Conservation (phyloP, 768 basidiomycete species). For the Boletus reticuloceps region DNA sequence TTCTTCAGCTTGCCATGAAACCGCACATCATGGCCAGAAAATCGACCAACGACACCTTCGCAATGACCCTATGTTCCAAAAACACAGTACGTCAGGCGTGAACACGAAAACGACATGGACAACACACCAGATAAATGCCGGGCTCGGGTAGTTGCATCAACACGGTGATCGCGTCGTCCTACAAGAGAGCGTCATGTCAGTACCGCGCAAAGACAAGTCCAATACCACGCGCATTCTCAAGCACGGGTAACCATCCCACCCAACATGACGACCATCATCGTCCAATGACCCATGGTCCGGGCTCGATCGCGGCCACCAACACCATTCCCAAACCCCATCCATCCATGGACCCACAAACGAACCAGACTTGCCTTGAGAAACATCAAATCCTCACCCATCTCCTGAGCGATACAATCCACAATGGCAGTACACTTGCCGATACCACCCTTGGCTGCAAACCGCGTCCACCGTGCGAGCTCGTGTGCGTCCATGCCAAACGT, state of each 20-base stretch:
- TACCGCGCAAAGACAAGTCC: neutral
- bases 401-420: conserved; percentile 74
- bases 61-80: conserved; percentile 67
- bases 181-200: conserved; percentile 10
- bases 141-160: conserved; percentile 66
- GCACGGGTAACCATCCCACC: neutral
- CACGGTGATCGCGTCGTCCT: conserved; percentile 81
- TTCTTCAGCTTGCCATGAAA: conserved; percentile 78
- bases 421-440: conserved; percentile 77
- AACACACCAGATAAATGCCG: conserved; percentile 59
- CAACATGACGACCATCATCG: neutral
- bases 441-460: conserved; percentile 83
- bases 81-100: conserved; percentile 1
- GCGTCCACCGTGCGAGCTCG: conserved; percentile 76
- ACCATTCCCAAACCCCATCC: too few species aligned
- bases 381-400: conserved; percentile 72
- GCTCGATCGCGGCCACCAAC: too few species aligned
- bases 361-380: conserved; percentile 63
- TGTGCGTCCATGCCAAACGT: conserved; percentile 77
- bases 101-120: too few species aligned
- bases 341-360: neutral
- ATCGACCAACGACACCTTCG: conserved; percentile 83
- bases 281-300: neutral
- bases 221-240: too few species aligned
- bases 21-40: conserved; percentile 58